Evolutionary conservation across 768 basidiomycete species (phyloP).

Genomic region (Panaeolus papilionaceus): DNA sequence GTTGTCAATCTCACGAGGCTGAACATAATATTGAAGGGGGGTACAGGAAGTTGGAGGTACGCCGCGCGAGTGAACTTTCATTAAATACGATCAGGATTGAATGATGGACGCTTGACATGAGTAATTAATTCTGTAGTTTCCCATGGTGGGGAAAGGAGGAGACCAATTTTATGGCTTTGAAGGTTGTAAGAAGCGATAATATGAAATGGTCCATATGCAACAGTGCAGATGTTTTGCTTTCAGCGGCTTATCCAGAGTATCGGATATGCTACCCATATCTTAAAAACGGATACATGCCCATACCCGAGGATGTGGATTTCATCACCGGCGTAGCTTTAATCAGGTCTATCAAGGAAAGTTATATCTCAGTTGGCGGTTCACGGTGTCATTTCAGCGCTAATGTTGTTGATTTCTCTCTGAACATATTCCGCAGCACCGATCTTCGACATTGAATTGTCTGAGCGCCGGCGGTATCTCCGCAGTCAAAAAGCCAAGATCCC

Average conservation of each 20-base stretch:
- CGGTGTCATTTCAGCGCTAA: not conserved
- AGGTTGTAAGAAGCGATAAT: too few relatives aligned
- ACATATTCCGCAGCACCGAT: not conserved
- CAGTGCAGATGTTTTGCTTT: not conserved
- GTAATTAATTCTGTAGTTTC: not conserved
- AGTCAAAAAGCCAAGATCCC: not conserved
- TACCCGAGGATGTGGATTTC: not conserved
- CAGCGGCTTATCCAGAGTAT: not conserved
- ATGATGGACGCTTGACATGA: too few relatives aligned
- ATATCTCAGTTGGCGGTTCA: too few relatives aligned
- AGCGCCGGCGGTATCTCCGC: not conserved
- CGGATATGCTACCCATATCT: not conserved
- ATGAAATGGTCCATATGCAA: not conserved
- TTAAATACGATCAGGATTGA: too few relatives aligned
- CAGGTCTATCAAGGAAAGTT: not conserved
- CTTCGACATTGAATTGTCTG: not conserved
- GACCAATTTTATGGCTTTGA: not conserved
- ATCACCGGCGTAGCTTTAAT: not conserved
- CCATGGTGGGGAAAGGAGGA: not conserved
- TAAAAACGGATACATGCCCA: too few relatives aligned
- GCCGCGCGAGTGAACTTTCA: too few relatives aligned
- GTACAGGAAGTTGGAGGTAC: too few relatives aligned
- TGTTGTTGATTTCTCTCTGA: not conserved
- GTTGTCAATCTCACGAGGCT: not conserved
- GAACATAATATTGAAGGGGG: not conserved